These are phyloP conservation scores for Lasiosphaeris hirsuta DNA, from an alignment of 495 filamentous ascomycete genomes.

Conservation along the genomic window DNA sequence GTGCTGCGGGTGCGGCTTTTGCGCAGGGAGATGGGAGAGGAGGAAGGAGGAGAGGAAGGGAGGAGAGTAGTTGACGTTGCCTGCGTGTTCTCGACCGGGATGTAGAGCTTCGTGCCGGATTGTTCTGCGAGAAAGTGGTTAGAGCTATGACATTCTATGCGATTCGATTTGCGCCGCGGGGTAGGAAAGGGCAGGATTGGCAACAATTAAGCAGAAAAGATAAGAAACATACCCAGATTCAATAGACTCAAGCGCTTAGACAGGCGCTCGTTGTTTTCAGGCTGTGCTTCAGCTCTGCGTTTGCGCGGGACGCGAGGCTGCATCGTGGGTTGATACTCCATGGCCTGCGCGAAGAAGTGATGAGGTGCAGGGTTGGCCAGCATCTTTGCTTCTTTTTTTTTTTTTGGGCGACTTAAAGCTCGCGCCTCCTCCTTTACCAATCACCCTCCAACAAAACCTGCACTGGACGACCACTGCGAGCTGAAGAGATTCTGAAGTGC, in stretches of 20 bases:
- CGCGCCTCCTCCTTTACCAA: no score
- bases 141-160: conserved; percentile 16
- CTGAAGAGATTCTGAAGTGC: no score
- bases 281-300: conserved; percentile 49
- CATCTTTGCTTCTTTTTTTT: conserved; percentile 13
- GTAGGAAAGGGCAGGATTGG: neutral
- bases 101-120: conserved; percentile 54
- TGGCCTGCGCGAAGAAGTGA: neutral
- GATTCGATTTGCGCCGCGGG: conserved; percentile 1
- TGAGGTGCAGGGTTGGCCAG: conserved; percentile 10
- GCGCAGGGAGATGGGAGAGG: conserved; percentile 3
- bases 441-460: no score
- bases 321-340: conserved; percentile 1
- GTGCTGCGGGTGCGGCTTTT: neutral
- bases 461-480: no score
- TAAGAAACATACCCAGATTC: conserved; percentile 65
- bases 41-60: conserved; percentile 2
- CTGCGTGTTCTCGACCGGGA: conserved; percentile 46
- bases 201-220: conserved; percentile 5
- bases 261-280: conserved; percentile 53
- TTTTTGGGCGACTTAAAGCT: conserved; percentile 4
- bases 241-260: conserved; percentile 79
- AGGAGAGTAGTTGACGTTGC: neutral
- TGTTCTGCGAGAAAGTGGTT: conserved; percentile 37
- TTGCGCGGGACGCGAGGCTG: conserved; percentile 37